Base-by-base conservation (phyloP, 345 rosid genomes). In the Isatis tinctoria region DNA sequence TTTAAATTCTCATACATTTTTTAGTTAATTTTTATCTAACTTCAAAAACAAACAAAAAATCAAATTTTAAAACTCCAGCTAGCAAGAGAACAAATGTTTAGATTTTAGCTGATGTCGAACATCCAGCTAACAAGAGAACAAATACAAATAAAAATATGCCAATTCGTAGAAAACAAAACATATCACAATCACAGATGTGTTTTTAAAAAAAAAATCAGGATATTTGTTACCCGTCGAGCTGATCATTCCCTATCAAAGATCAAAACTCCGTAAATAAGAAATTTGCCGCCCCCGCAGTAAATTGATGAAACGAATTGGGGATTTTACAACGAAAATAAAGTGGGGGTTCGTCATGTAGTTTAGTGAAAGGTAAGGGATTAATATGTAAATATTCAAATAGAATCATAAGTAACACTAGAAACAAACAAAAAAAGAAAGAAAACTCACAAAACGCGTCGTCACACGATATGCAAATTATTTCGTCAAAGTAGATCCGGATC, bases 371-470 rank as follows among this genome's bases (percentile, higher is more conserved):
- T 20, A 5, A 58, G 24, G 74, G 58, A 2, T 10, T 3, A 32
- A 9, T 33, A 4, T 10, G 36, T 58, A 58, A 60, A 36, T 48
- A 16, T 24, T 60, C 0, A 20, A 10, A 6, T 9, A 11, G 27
- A 59, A 18, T 18, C 16, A 3, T 28, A 27, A 22, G 8, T 16
- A 1, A 53, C 9, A 18, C 8, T 13, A 3, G 11, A 51, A 51
- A 12, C 33, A 52, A 18, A 11, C 5, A 1, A 22, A 22, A 22
- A 22, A 22, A 22, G 2, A 22, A 14, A 20, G 5, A 2, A 4
- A 3, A 20, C 37, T 54, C 64, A 30, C 47, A 43, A 65, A 65
- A 74, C 71, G 77, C 72, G 71, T 73, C 77, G 71, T 56, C 37
- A 22, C 56, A 53, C 57, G 47, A 53, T 32, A 8, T 63, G 33